A percentile compares a stretch with the other conserved stretches of the same genome.
Conservation (phyloP, 257 asterid species). For the Avicennia marina region DNA sequence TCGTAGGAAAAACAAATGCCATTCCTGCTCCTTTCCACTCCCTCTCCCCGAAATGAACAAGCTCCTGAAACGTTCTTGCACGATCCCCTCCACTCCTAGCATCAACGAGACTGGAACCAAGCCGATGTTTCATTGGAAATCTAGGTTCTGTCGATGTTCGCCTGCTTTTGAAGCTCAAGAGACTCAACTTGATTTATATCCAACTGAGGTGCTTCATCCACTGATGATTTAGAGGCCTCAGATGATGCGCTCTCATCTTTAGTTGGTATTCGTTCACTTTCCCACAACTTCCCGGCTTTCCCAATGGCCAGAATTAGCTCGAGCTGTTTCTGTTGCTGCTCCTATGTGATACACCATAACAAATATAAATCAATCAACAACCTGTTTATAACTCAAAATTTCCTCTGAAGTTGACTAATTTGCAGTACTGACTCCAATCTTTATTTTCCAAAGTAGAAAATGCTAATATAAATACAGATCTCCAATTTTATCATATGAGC, state of each 20-base stretch:
- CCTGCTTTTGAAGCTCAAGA: constrained; percentile 26
- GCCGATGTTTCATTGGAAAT: neutral
- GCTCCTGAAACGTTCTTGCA: too few species aligned
- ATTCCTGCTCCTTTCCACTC: too few species aligned
- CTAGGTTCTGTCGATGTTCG: constrained; percentile 22
- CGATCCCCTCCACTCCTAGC: neutral
- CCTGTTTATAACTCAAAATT: neutral
- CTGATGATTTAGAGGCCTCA: constrained; percentile 14
- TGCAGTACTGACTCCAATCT: neutral
- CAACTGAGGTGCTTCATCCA: constrained; percentile 1
- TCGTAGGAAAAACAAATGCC: too few species aligned
- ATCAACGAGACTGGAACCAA: neutral
- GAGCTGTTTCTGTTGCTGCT: constrained; percentile 78
- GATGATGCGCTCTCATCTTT: constrained; percentile 13
- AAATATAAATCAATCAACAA: constrained; percentile 1
- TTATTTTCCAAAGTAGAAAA: neutral
- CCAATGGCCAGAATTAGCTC: constrained; percentile 57
- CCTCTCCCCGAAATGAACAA: too few species aligned
- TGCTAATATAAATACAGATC: neutral
- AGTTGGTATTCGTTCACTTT: constrained; percentile 6
- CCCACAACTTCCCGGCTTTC: constrained; percentile 28
- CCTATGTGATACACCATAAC: constrained; percentile 34
- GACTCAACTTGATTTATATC: constrained; percentile 30
- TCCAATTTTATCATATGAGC: neutral
- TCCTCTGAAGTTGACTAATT: neutral